Evolutionary conservation across 2,329 filamentous ascomycete genomes (phyloP).

Genomic region (Catunica adiposa): DNA sequence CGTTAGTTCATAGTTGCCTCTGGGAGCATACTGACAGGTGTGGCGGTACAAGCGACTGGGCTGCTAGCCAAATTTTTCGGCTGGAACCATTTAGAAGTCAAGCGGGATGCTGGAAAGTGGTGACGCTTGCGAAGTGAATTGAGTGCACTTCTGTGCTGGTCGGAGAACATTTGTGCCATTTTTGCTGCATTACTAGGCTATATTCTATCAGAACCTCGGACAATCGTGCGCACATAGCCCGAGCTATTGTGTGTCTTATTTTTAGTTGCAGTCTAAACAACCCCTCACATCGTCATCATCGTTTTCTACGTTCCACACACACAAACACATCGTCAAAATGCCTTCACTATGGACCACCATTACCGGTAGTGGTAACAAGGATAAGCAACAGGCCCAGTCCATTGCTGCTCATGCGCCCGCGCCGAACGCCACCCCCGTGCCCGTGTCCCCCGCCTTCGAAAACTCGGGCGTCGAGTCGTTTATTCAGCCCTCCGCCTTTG

Average conservation of each 20-base stretch:
- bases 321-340: conserved; percentile 23
- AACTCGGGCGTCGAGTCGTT: conserved; percentile 76
- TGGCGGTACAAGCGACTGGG: conserved; percentile 9
- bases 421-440: conserved; percentile 20
- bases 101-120: background rate
- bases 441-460: conserved; percentile 29
- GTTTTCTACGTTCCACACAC: background rate
- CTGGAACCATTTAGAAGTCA: background rate
- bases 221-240: background rate
- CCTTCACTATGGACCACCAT: conserved; percentile 45
- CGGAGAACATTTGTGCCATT: background rate
- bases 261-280: background rate
- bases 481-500: conserved; percentile 56
- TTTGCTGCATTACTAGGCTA: background rate
- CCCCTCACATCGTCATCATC: background rate
- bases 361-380: conserved; percentile 42
- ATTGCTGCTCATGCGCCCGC: conserved; percentile 12
- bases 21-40: background rate
- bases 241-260: background rate
- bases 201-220: background rate
- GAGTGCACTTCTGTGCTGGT: background rate
- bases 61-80: conserved; percentile 11
- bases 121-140: conserved; percentile 3
- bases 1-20: background rate
- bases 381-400: conserved; percentile 27